phyloP scores from a whole-genome alignment of 352 stramenopile genomes.

The Pythium apleroticum region DNA sequence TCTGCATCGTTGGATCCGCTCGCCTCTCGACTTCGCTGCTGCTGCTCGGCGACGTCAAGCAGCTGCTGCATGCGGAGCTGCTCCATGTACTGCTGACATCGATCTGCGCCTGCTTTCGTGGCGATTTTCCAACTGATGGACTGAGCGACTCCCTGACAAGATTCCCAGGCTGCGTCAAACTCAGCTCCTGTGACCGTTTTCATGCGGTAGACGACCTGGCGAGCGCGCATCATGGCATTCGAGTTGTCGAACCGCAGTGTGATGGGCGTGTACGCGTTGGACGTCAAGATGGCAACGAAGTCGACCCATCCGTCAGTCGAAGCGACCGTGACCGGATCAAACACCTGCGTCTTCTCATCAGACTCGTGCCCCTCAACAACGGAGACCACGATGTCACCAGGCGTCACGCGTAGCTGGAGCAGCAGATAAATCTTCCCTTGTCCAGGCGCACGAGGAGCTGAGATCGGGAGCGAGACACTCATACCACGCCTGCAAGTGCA shows the following conservation, averaged over 20 bases:
- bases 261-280: slow-evolving; percentile 12
- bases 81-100: slow-evolving; percentile 45
- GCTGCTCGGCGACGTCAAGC: slow-evolving; percentile 36
- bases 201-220: slow-evolving; percentile 53
- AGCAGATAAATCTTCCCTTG: slow-evolving; percentile 1
- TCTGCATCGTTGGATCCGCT: slow-evolving; percentile 20
- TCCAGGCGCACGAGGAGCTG: neutral
- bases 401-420: slow-evolving; percentile 22
- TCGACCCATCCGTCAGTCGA: slow-evolving; percentile 56
- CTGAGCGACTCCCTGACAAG: slow-evolving; percentile 62
- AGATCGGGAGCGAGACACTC: slow-evolving; percentile 1
- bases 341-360: slow-evolving; percentile 31
- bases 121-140: slow-evolving; percentile 74
- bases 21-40: slow-evolving; percentile 38
- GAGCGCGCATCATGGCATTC: slow-evolving; percentile 60
- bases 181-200: slow-evolving; percentile 21
- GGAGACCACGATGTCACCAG: slow-evolving; percentile 15
- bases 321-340: slow-evolving; percentile 40
- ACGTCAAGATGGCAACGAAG: slow-evolving; percentile 36
- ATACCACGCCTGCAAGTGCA: slow-evolving; percentile 8
- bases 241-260: slow-evolving; percentile 66
- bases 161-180: slow-evolving; percentile 55
- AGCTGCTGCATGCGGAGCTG: slow-evolving; percentile 45
- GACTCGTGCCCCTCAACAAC: slow-evolving; percentile 7
- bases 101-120: slow-evolving; percentile 34